phyloP scores from a whole-genome alignment of 169 alveolate genomes.

The Plasmodium relictum region DNA sequence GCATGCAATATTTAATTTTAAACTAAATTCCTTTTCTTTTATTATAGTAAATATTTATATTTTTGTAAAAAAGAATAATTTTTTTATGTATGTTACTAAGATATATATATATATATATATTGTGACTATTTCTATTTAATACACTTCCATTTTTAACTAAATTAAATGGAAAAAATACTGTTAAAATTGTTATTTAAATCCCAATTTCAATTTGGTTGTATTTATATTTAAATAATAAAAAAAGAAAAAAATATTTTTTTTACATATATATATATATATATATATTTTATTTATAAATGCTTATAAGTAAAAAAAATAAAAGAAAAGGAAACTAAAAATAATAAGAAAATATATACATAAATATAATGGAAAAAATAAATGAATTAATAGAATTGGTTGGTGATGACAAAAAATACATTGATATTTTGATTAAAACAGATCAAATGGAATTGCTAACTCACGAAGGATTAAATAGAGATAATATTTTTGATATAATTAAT shows the following conservation, averaged over 20 bases:
- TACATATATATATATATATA: background rate
- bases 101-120: too few relatives aligned
- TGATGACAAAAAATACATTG: slow-evolving; percentile 33
- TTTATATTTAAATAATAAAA: too few relatives aligned
- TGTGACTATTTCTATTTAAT: too few relatives aligned
- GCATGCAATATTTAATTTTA: too few relatives aligned
- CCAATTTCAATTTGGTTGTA: too few relatives aligned
- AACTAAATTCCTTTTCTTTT: too few relatives aligned
- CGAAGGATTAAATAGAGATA: slow-evolving; percentile 41
- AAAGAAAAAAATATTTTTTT: background rate
- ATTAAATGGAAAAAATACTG: too few relatives aligned
- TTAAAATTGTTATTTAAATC: too few relatives aligned
- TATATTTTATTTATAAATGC: background rate
- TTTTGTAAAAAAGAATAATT: too few relatives aligned
- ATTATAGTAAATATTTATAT: too few relatives aligned
- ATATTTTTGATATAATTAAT: slow-evolving; percentile 33
- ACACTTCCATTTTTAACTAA: too few relatives aligned
- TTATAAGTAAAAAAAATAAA: background rate
- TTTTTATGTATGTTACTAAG: too few relatives aligned
- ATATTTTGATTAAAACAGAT: slow-evolving; percentile 18
- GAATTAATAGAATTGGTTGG: slow-evolving; percentile 10
- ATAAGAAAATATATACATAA: background rate
- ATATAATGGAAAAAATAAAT: slow-evolving; percentile 33
- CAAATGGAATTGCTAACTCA: slow-evolving; percentile 40
- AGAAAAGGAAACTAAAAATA: background rate